phyloP scores from a whole-genome alignment of 2,329 filamentous ascomycete genomes.

The Massarina eburnea region DNA sequence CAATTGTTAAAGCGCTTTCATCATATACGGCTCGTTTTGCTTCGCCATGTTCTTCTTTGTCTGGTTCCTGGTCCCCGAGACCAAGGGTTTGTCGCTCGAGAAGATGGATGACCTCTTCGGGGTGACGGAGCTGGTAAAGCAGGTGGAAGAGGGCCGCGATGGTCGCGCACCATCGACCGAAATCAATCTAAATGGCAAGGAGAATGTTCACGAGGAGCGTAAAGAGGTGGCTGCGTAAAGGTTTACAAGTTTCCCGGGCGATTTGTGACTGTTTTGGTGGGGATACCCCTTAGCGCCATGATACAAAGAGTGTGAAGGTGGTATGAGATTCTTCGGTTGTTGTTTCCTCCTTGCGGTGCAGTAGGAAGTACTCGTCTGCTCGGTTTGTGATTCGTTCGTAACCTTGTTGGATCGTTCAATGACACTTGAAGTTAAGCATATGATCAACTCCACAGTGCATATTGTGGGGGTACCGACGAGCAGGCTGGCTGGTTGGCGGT shows the following conservation, averaged over 20 bases:
- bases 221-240: constrained; percentile 22
- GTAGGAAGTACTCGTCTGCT: too few species aligned
- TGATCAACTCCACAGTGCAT: too few species aligned
- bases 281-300: background rate
- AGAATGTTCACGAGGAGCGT: constrained; percentile 26
- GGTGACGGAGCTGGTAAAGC: constrained; percentile 52
- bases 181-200: constrained; percentile 34
- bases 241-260: background rate
- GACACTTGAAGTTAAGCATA: too few species aligned
- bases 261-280: background rate
- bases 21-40: constrained; percentile 69
- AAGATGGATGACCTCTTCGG: constrained; percentile 69
- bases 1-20: constrained; percentile 59
- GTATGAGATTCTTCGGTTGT: too few species aligned
- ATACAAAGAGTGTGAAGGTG: too few species aligned
- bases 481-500: too few species aligned
- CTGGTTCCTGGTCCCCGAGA: constrained; percentile 71
- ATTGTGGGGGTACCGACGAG: too few species aligned
- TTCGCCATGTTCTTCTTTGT: constrained; percentile 66
- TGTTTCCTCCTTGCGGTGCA: too few species aligned
- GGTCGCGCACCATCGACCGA: constrained; percentile 22
- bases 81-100: constrained; percentile 66
- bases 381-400: too few species aligned
- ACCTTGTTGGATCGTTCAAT: too few species aligned
- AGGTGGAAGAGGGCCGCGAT: constrained; percentile 37